phyloP scores from a whole-genome alignment of 768 basidiomycete genomes.

The Termitomyces sp. region DNA sequence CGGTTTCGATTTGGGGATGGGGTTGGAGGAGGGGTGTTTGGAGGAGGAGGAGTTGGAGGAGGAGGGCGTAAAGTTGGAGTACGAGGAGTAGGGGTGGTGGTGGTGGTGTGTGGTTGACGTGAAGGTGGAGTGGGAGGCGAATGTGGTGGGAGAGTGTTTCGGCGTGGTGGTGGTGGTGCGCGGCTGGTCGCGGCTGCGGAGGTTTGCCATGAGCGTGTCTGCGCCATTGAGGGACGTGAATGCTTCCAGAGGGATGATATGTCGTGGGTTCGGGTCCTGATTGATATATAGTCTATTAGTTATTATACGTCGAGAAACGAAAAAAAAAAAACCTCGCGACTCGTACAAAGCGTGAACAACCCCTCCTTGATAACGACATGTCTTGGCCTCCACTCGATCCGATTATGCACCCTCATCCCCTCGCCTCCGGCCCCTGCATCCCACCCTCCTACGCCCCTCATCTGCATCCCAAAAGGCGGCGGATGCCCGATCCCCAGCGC shows the following conservation, averaged over 20 bases:
- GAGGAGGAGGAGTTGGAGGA: too few species aligned
- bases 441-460: background rate
- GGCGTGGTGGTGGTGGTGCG: background rate
- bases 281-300: too few species aligned
- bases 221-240: slow-evolving; percentile 41
- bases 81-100: background rate
- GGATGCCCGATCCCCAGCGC: slow-evolving; percentile 10
- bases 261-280: slow-evolving; percentile 38
- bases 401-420: background rate
- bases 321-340: slow-evolving; percentile 36
- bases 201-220: slow-evolving; percentile 30
- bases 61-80: background rate
- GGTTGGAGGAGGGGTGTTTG: too few species aligned
- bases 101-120: background rate
- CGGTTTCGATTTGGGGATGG: too few species aligned
- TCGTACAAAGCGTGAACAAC: slow-evolving; percentile 48
- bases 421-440: background rate
- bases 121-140: background rate
- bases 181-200: background rate
- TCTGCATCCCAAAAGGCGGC: slow-evolving; percentile 1
- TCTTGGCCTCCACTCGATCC: slow-evolving; percentile 55
- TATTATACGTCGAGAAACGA: too few species aligned
- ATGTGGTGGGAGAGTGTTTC: too few species aligned
- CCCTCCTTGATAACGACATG: slow-evolving; percentile 64
- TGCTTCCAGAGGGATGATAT: slow-evolving; percentile 34